These are phyloP conservation scores for Cyamopsis tetragonoloba DNA, from an alignment of 306 rosid species.

Conservation along the genomic window DNA sequence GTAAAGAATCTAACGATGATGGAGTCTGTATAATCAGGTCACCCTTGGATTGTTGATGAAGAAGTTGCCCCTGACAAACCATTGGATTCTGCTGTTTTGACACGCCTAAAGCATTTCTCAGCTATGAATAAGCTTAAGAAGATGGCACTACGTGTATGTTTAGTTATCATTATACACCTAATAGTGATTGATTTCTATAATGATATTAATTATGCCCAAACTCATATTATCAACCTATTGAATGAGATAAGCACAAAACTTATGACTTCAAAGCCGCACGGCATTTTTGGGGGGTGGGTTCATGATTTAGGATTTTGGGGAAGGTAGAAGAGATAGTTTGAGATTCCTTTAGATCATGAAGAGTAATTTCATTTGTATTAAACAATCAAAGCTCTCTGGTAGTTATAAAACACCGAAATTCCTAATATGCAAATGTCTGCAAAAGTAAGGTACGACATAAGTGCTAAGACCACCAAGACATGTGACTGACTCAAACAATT, in stretches of 20 bases:
- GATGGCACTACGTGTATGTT: constrained; percentile 79
- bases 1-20: constrained; percentile 15
- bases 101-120: constrained; percentile 86
- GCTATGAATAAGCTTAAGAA: constrained; percentile 88
- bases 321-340: too few species aligned
- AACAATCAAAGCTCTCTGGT: background rate
- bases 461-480: background rate
- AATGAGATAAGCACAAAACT: background rate
- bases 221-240: background rate
- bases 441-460: background rate
- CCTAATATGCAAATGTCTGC: background rate
- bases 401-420: background rate
- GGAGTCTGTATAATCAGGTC: constrained; percentile 48
- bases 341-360: too few species aligned
- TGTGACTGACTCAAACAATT: background rate
- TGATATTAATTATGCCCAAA: background rate
- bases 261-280: background rate
- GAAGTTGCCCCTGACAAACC: constrained; percentile 86
- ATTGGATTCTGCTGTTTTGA: constrained; percentile 82
- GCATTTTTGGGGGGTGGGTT: background rate
- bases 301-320: background rate
- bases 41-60: constrained; percentile 90
- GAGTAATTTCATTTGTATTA: background rate
- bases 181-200: constrained; percentile 18
- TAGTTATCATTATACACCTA: background rate